Evolutionary conservation across 1,139 yeast genomes (phyloP).

Genomic region (Geotrichum cucujoidarum): DNA sequence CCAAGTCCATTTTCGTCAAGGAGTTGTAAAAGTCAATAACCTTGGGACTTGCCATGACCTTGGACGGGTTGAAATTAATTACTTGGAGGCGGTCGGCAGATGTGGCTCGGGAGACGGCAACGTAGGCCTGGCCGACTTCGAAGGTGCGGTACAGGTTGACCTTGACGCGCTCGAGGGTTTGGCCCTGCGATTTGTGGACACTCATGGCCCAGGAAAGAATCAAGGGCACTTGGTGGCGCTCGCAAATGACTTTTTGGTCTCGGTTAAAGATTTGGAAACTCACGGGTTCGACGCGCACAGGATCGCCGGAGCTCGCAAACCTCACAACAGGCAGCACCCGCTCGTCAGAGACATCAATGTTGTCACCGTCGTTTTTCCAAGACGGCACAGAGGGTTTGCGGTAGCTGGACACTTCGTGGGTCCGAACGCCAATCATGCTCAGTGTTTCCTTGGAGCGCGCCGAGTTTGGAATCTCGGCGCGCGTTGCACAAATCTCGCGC

Average conservation of each 20-base stretch:
- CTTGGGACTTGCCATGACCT: conserved; percentile 58
- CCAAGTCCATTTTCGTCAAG: conserved; percentile 26
- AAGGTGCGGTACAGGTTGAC: conserved; percentile 68
- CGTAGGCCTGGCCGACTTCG: conserved; percentile 85
- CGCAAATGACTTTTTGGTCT: conserved; percentile 25
- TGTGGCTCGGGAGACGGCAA: conserved; percentile 86
- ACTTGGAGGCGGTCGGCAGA: conserved; percentile 69
- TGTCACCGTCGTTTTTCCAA: not conserved
- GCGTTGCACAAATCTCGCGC: not conserved
- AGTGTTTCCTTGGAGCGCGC: conserved; percentile 4
- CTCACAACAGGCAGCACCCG: conserved; percentile 10
- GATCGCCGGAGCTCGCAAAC: not conserved
- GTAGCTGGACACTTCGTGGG: conserved; percentile 4
- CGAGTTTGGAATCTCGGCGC: not conserved
- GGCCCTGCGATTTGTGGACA: conserved; percentile 90
- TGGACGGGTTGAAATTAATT: conserved; percentile 57
- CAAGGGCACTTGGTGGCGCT: conserved; percentile 64
- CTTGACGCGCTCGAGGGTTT: conserved; percentile 70
- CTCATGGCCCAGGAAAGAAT: conserved; percentile 85
- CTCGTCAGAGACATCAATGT: not conserved
- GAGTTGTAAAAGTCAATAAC: conserved; percentile 62
- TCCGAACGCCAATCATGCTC: not conserved
- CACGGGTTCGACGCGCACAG: conserved; percentile 1
- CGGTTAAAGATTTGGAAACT: conserved; percentile 18
- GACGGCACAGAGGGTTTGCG: no score